These are phyloP conservation scores for Epichloe aotearoae DNA, from an alignment of 2,329 filamentous ascomycete genomes.

Conservation along the genomic window DNA sequence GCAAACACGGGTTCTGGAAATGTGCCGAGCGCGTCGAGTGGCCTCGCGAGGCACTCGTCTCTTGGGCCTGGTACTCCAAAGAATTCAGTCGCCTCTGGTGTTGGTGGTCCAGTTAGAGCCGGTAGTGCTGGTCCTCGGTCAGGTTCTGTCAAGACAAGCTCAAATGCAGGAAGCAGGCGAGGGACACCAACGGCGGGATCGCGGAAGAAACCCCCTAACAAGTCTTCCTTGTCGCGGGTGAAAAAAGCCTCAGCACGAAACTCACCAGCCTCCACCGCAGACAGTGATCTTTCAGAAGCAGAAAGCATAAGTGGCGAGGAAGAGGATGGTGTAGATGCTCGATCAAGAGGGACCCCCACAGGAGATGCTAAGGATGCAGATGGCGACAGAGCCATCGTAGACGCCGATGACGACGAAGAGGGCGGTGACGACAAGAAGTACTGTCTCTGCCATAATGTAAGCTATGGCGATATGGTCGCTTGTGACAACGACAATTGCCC, in stretches of 20 bases:
- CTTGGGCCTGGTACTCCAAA: slow-evolving; percentile 51
- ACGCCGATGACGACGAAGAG: slow-evolving; percentile 49
- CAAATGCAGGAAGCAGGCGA: slow-evolving; percentile 30
- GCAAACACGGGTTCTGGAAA: slow-evolving; percentile 33
- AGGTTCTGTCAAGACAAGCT: slow-evolving; percentile 30
- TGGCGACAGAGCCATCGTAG: slow-evolving; percentile 41
- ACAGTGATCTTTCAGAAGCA: slow-evolving; percentile 52
- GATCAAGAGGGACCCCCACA: slow-evolving; percentile 19
- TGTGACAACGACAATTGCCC: slow-evolving; percentile 75
- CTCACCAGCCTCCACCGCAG: slow-evolving; percentile 48
- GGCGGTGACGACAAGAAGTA: slow-evolving; percentile 70
- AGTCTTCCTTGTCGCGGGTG: slow-evolving; percentile 49
- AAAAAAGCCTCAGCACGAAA: slow-evolving; percentile 46
- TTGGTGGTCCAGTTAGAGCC: slow-evolving; percentile 28
- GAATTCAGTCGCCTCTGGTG: slow-evolving; percentile 15
- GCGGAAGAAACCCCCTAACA: slow-evolving; percentile 40
- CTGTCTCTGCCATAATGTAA: slow-evolving; percentile 71
- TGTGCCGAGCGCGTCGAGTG: slow-evolving; percentile 39
- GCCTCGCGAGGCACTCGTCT: slow-evolving; percentile 48
- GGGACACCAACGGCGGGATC: slow-evolving; percentile 29
- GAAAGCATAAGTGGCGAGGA: slow-evolving; percentile 42
- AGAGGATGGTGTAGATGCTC: slow-evolving; percentile 26
- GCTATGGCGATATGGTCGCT: slow-evolving; percentile 79
- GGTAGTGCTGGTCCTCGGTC: slow-evolving; percentile 49
- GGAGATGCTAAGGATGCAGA: slow-evolving; percentile 26